Conservation (phyloP, 495 filamentous ascomycete species). For the Aspergillus avenaceus region DNA sequence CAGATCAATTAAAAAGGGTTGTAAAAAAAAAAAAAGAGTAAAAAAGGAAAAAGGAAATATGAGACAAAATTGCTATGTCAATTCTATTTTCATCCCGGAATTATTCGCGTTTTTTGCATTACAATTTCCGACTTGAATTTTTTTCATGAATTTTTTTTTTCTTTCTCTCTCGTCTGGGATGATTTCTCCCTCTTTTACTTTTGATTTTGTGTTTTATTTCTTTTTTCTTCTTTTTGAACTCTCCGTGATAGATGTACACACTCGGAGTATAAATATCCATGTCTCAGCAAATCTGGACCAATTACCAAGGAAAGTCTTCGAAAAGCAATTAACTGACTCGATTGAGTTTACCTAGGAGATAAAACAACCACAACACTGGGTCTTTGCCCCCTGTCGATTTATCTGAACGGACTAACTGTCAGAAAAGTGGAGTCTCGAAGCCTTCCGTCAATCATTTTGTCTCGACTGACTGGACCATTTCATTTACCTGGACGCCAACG, state of each 20-base stretch:
- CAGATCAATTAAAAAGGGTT: too few species aligned
- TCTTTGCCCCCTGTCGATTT: conserved; percentile 12
- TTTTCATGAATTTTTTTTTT: too few species aligned
- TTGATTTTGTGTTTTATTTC: background rate
- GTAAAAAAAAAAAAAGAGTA: background rate
- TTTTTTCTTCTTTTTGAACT: background rate
- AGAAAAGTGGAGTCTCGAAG: conserved; percentile 16
- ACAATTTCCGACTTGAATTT: too few species aligned
- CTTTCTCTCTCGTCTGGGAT: too few species aligned
- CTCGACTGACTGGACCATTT: conserved; percentile 14
- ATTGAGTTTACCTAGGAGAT: conserved; percentile 12
- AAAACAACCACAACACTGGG: conserved; percentile 6
- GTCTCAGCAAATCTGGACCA: background rate
- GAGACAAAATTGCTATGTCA: background rate
- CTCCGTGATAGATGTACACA: background rate
- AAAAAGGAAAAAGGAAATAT: background rate
- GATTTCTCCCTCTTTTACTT: background rate
- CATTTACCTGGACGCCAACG: conserved; percentile 9
- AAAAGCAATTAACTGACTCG: background rate
- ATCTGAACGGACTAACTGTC: conserved; percentile 13
- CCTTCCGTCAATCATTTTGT: conserved; percentile 25
- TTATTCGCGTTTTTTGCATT: too few species aligned
- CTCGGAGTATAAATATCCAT: background rate
- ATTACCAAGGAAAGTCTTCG: background rate
- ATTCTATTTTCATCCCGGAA: background rate